These are phyloP conservation scores for Nitzschia putrida DNA, from an alignment of 108 stramenopile species.

Conservation along the genomic window DNA sequence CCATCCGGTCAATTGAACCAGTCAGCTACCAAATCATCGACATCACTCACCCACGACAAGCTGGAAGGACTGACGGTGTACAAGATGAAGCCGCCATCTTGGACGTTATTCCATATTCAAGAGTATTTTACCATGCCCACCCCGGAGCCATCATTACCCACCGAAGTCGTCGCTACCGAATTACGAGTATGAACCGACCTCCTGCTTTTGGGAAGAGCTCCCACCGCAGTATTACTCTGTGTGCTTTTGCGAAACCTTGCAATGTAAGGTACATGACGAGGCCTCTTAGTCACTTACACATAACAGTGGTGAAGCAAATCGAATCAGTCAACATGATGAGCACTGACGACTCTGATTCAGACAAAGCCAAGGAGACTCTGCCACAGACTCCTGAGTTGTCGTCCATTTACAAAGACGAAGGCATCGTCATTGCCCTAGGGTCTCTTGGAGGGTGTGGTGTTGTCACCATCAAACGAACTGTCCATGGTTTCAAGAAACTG, in stretches of 20 bases:
- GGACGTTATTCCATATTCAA: constrained; percentile 78
- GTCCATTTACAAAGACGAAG: constrained; percentile 2
- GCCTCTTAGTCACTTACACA: constrained; percentile 65
- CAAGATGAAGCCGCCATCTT: constrained; percentile 65
- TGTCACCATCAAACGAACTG: constrained; percentile 72
- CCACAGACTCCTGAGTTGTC: constrained; percentile 15
- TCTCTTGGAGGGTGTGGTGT: constrained; percentile 76
- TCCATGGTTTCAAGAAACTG: constrained; percentile 83
- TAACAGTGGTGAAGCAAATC: constrained; percentile 79
- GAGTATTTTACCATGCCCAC: constrained; percentile 84
- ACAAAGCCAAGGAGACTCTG: constrained; percentile 3
- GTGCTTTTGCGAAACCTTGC: constrained; percentile 73
- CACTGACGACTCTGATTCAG: not conserved
- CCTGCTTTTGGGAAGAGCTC: constrained; percentile 58
- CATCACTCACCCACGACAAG: constrained; percentile 70
- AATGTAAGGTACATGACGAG: constrained; percentile 65
- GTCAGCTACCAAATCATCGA: constrained; percentile 77
- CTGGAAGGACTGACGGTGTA: constrained; percentile 58
- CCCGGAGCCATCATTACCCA: constrained; percentile 88
- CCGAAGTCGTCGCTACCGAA: constrained; percentile 70
- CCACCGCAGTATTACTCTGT: constrained; percentile 45
- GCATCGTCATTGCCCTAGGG: constrained; percentile 18
- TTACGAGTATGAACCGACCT: constrained; percentile 74
- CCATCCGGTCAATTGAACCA: constrained; percentile 80
- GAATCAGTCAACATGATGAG: constrained; percentile 49